These are phyloP conservation scores for Colletotrichum sp. DNA, from an alignment of 2,329 filamentous ascomycete genomes.

Conservation along the genomic window DNA sequence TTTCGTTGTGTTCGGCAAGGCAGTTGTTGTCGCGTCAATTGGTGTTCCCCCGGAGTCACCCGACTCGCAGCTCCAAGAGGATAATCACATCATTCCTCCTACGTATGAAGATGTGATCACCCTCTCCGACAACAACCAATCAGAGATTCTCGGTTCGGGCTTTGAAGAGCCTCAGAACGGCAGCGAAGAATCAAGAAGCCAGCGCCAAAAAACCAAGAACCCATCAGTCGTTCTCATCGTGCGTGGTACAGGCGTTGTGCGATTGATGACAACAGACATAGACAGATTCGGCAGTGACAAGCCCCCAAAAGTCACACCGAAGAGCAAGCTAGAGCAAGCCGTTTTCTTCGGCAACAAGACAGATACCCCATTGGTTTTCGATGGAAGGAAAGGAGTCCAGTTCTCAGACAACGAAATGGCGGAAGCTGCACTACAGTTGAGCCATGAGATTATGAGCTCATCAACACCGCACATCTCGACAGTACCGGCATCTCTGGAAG, in stretches of 20 bases:
- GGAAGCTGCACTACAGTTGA: constrained; percentile 78
- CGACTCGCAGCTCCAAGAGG: constrained; percentile 75
- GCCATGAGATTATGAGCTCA: constrained; percentile 81
- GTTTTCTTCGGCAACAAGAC: constrained; percentile 87
- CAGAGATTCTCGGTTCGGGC: constrained; percentile 69
- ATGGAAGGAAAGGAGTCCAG: constrained; percentile 66
- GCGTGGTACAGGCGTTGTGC: constrained; percentile 65
- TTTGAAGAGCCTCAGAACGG: constrained; percentile 59
- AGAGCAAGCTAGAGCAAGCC: constrained; percentile 90
- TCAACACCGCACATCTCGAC: constrained; percentile 76
- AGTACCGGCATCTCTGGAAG: constrained; percentile 77
- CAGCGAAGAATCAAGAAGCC: constrained; percentile 52
- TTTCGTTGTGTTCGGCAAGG: constrained; percentile 80
- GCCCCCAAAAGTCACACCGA: constrained; percentile 73
- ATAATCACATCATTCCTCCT: constrained; percentile 65
- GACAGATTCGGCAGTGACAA: constrained; percentile 63
- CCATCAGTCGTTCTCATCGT: constrained; percentile 67
- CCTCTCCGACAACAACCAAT: constrained; percentile 68
- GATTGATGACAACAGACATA: constrained; percentile 62
- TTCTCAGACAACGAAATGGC: constrained; percentile 76
- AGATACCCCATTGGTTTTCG: constrained; percentile 88
- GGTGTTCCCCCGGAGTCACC: constrained; percentile 71
- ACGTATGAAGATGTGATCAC: constrained; percentile 88
- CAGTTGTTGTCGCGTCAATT: constrained; percentile 79
- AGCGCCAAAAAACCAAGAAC: constrained; percentile 63